Evolutionary conservation across 202 grass and related monocot genomes (phyloP).

Genomic region (Setaria viridis): DNA sequence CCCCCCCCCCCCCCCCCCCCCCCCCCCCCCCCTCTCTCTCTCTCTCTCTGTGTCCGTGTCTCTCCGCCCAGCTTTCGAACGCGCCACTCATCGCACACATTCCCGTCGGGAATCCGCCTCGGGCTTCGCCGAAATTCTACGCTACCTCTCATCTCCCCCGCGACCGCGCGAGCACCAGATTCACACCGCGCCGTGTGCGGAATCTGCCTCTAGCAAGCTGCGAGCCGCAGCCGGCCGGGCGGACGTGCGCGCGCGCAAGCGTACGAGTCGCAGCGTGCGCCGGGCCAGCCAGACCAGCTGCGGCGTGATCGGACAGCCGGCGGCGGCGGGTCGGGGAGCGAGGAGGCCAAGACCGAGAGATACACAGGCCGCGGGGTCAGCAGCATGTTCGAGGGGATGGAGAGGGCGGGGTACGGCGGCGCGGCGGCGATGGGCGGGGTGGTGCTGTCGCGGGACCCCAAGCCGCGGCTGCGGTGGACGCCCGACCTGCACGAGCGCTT

Average conservation of each 20-base stretch:
- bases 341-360: not conserved
- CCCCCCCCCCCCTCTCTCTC: not conserved
- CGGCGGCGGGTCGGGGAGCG: not conserved
- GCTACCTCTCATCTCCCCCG: conserved; percentile 21
- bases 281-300: not conserved
- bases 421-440: conserved; percentile 48
- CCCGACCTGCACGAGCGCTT: conserved; percentile 94
- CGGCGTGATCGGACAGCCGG: not conserved
- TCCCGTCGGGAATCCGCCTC: conserved; percentile 60
- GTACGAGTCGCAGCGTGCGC: not conserved
- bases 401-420: conserved; percentile 54
- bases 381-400: conserved; percentile 73
- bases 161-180: conserved; percentile 48
- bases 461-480: conserved; percentile 85
- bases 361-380: not conserved
- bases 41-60: conserved; percentile 13
- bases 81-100: conserved; percentile 42
- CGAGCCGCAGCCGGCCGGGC: not conserved
- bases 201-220: not conserved
- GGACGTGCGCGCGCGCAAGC: not conserved
- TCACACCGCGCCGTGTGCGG: conserved; percentile 2
- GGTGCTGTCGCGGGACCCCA: conserved; percentile 82
- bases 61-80: conserved; percentile 43
- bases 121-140: conserved; percentile 52
- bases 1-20: no score